Percentiles rank a stretch among this genome's conserved stretches.
Conservation (phyloP, 768 basidiomycete genomes). For the Tylopilus sp. region DNA sequence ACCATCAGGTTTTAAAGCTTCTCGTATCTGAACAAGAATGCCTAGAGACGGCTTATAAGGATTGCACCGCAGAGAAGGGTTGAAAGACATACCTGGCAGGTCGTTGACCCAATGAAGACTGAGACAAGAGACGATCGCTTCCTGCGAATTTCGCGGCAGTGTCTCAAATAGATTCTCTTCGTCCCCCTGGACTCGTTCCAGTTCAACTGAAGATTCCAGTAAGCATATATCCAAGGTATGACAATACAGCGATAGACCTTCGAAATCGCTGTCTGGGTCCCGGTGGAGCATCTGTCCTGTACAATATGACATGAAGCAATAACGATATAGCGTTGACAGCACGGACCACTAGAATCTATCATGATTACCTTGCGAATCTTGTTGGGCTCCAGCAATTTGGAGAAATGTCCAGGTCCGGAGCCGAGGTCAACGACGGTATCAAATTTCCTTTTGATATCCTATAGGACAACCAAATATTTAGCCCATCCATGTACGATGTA, state of each 20-base stretch:
- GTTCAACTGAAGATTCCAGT: constrained; percentile 50
- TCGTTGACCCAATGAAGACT: constrained; percentile 98
- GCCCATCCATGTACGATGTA: background rate
- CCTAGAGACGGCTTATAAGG: constrained; percentile 41
- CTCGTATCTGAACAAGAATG: constrained; percentile 79
- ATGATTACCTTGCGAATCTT: constrained; percentile 73
- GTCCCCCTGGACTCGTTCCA: constrained; percentile 76
- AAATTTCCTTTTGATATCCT: constrained; percentile 93
- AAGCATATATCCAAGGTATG: background rate
- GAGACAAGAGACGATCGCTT: constrained; percentile 88
- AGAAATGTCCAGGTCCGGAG: constrained; percentile 88
- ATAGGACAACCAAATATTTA: constrained; percentile 1
- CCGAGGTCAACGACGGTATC: constrained; percentile 80
- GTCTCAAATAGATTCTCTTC: constrained; percentile 75
- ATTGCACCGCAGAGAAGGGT: background rate
- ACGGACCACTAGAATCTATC: constrained; percentile 83
- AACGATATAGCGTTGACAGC: background rate
- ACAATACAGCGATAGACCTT: constrained; percentile 47
- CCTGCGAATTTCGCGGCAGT: constrained; percentile 73
- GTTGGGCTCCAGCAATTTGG: constrained; percentile 69
- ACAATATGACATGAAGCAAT: constrained; percentile 3
- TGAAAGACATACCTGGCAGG: constrained; percentile 65
- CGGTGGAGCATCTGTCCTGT: constrained; percentile 69
- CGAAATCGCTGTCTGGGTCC: constrained; percentile 76
- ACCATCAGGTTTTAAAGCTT: constrained; percentile 84